A percentile compares a stretch with the other conserved stretches of the same genome.
These are phyloP conservation scores for Lentithecium fluviatile DNA, from an alignment of 495 filamentous ascomycete species.

Conservation along the genomic window DNA sequence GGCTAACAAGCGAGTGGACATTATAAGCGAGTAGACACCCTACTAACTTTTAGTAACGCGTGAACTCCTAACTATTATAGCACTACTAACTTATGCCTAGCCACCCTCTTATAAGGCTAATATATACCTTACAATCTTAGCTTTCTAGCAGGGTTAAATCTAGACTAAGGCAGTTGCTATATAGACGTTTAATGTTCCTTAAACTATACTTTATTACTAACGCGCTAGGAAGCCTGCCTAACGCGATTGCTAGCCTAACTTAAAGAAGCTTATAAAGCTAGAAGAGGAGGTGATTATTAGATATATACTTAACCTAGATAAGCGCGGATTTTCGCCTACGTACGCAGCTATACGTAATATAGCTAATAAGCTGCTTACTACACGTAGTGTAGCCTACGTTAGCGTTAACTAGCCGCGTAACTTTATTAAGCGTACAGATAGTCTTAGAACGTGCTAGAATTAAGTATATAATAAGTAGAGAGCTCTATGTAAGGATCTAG, in stretches of 20 bases:
- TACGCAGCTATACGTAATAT: slow-evolving; percentile 14
- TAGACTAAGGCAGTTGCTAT: slow-evolving; percentile 13
- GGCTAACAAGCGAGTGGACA: too few relatives aligned
- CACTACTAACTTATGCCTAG: slow-evolving; percentile 1
- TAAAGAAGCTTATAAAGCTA: slow-evolving; percentile 28
- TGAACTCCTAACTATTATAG: slow-evolving; percentile 5
- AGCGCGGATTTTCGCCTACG: slow-evolving; percentile 17
- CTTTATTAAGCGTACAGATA: slow-evolving; percentile 36
- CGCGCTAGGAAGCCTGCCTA: slow-evolving; percentile 14
- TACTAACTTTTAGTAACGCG: slow-evolving; percentile 8
- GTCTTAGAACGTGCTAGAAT: slow-evolving; percentile 41
- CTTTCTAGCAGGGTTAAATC: slow-evolving; percentile 13
- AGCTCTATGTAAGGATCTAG: too few relatives aligned
- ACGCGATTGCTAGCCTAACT: slow-evolving; percentile 26
- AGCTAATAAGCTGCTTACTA: too few relatives aligned
- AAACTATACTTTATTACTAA: slow-evolving; percentile 10
- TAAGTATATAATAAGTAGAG: slow-evolving; percentile 43
- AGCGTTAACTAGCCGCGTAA: slow-evolving; percentile 22
- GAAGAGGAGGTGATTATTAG: slow-evolving; percentile 25
- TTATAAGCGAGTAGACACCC: slow-evolving; percentile 5
- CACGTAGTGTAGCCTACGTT: too few relatives aligned
- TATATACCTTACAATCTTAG: slow-evolving; percentile 26
- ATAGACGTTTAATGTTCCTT: slow-evolving; percentile 16
- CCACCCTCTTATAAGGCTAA: slow-evolving; percentile 16
- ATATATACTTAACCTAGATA: slow-evolving; percentile 30